Conservation (phyloP, 1,139 yeast genomes). For the Arxiozyma slooffiae region DNA sequence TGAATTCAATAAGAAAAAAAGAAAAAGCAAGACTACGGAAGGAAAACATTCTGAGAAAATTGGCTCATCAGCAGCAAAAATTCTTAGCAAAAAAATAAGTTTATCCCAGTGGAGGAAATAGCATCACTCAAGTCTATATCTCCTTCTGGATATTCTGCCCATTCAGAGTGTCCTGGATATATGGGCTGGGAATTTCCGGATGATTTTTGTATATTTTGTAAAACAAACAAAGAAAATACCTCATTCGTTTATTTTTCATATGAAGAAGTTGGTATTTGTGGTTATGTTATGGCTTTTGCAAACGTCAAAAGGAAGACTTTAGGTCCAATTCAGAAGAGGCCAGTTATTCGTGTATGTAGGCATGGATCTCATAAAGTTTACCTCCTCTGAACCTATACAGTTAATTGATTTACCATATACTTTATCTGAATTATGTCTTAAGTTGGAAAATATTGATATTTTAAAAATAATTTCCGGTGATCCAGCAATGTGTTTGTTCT, state of each 20-base stretch:
- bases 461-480: slow-evolving; percentile 36
- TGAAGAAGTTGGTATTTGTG: slow-evolving; percentile 24
- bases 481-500: slow-evolving; percentile 80
- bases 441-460: slow-evolving; percentile 15
- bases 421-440: slow-evolving; percentile 52
- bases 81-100: slow-evolving; percentile 48
- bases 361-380: slow-evolving; percentile 70
- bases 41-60: slow-evolving; percentile 62
- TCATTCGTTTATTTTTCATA: slow-evolving; percentile 44
- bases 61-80: slow-evolving; percentile 64
- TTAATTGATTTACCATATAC: slow-evolving; percentile 56
- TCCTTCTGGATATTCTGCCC: slow-evolving; percentile 32
- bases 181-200: slow-evolving; percentile 62
- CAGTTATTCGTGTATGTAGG: slow-evolving; percentile 76
- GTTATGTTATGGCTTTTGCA: slow-evolving; percentile 14
- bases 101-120: slow-evolving; percentile 30
- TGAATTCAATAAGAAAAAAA: slow-evolving; percentile 52
- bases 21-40: slow-evolving; percentile 64
- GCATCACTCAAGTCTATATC: slow-evolving; percentile 12
- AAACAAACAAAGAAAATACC: slow-evolving; percentile 65
- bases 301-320: neutral
- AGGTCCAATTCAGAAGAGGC: slow-evolving; percentile 11
- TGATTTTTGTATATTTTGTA: slow-evolving; percentile 79
- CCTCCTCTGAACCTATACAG: slow-evolving; percentile 26
- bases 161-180: slow-evolving; percentile 30